Evolutionary conservation across 2,329 filamentous ascomycete species (phyloP), one percentile per base, ranked within the genome.

Genomic region (Ascochyta lentis): DNA sequence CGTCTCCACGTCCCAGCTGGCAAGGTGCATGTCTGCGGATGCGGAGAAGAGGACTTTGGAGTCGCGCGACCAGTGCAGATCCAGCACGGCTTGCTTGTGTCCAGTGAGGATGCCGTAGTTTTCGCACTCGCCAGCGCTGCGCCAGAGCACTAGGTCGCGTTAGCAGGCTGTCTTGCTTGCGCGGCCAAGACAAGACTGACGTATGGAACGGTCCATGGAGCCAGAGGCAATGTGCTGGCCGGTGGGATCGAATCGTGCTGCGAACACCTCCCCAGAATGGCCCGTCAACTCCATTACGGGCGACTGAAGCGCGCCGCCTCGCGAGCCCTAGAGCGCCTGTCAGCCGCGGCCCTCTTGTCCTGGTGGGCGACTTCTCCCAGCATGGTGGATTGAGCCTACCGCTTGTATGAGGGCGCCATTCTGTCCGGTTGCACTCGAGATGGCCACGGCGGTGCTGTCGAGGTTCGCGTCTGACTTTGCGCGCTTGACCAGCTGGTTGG

Each of bases 11-110:
- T 99, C 94, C 94, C 94, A 99, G 74, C 91, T 96, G 35, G 93
- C 93, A 27, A 98, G 83, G 64, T 93, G 91, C 85, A 88, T 93
- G 74, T 99, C 95, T 64, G 95, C 93, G 31, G 93, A 96, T 40
- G 93, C 93, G 7, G 94, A 95, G 72, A 94, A 98, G 47, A 99
- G 77, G 38, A 94, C 89, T 68, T 90, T 87, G 19, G 92, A 96
- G 79, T 99, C 95, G 73, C 95, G 89, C 26, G 95, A 96, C 95
- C 95, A 99, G 72, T 96, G 92, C 41, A 99, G 80, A 76, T 98
- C 95, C 24, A 98, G 81, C 44, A 99, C 81, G 1, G 95, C 95
- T 64, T 92, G 92, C 73, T 91, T 92, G 79, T 99, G 95, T 31
- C 95, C 95, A 8, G 83, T 92, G 48, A 99, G 81, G 26, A 91